Evolutionary conservation across 495 filamentous ascomycete genomes (phyloP), one percentile per base, ranked within the genome.

Genomic region (Neurospora pannonica): DNA sequence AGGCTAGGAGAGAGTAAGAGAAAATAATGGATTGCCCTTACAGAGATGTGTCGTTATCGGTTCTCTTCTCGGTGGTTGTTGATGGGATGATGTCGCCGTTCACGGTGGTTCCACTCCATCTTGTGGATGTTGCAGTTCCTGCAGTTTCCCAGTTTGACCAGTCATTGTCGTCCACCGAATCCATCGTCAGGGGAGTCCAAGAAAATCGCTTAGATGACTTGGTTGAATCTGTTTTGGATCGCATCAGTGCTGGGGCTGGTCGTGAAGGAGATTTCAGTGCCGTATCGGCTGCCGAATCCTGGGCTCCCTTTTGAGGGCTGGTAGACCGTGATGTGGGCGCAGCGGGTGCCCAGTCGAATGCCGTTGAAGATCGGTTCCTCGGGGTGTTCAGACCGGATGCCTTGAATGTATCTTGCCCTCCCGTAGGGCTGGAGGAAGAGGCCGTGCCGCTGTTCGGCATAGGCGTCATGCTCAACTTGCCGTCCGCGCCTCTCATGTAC

Each of bases 131-230:
- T 82, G 67, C 85, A 85, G 34, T 85, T 34, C 54, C 28, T 81
- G 62, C 90, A 87, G 85, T 86, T 76, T 93, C 90, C 92, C 91
- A 93, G 76, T 87, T 88, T 67, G 89, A 89, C 91, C 91, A 94
- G 78, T 89, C 88, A 74, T 91, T 90, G 70, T 92, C 91, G 78
- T 90, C 87, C 70, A 89, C 87, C 72, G 80, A 80, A 75, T 88
- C 84, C 31, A 83, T 79, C 13, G 84, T 83, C 71, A 86, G 77
- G 0, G 84, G 85, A 28, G 83, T 86, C 82, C 82, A 88, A 15
- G 85, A 86, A 77, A 83, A 85, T 39, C 82, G 81, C 71, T 86
- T 86, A 31, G 79, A 79, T 0, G 78, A 21, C 71, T 81, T 85
- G 9, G 79, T 36, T 36, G 75, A 48, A 38, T 81, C 78, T 5